These are phyloP conservation scores for Verbascum thapsus DNA, from an alignment of 257 asterid species.

Conservation along the genomic window DNA sequence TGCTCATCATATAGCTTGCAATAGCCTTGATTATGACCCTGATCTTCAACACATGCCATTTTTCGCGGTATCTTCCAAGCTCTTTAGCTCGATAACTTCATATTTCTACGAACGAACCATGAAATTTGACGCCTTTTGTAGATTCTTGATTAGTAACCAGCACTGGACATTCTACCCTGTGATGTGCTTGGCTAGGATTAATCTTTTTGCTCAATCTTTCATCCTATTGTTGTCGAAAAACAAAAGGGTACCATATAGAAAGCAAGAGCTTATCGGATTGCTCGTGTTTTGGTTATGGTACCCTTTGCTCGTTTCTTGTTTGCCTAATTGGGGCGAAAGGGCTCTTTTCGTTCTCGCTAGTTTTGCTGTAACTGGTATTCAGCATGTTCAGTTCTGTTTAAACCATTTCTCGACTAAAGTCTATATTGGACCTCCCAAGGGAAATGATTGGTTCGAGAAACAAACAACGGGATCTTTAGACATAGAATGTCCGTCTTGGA, in stretches of 20 bases:
- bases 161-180: constrained; percentile 12
- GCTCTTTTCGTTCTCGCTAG: constrained; percentile 25
- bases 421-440: constrained; percentile 24
- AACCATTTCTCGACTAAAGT: constrained; percentile 29
- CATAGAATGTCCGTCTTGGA: constrained; percentile 20
- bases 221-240: not conserved
- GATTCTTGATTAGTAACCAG: constrained; percentile 5
- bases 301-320: constrained; percentile 18
- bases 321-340: constrained; percentile 30
- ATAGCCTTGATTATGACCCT: constrained; percentile 26
- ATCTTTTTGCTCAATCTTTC: constrained; percentile 5
- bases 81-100: constrained; percentile 11
- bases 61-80: constrained; percentile 23
- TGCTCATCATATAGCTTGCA: constrained; percentile 30
- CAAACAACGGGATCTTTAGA: constrained; percentile 25
- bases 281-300: constrained; percentile 25
- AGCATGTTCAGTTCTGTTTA: constrained; percentile 28
- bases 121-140: not conserved
- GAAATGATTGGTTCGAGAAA: constrained; percentile 27
- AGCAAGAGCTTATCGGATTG: not conserved
- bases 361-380: constrained; percentile 15
- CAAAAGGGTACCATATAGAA: not conserved
- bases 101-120: not conserved
- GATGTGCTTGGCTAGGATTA: constrained; percentile 5
- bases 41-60: constrained; percentile 30